These are phyloP conservation scores for Eragrostis tef DNA, from an alignment of 202 grass and related monocot species.

Conservation along the genomic window DNA sequence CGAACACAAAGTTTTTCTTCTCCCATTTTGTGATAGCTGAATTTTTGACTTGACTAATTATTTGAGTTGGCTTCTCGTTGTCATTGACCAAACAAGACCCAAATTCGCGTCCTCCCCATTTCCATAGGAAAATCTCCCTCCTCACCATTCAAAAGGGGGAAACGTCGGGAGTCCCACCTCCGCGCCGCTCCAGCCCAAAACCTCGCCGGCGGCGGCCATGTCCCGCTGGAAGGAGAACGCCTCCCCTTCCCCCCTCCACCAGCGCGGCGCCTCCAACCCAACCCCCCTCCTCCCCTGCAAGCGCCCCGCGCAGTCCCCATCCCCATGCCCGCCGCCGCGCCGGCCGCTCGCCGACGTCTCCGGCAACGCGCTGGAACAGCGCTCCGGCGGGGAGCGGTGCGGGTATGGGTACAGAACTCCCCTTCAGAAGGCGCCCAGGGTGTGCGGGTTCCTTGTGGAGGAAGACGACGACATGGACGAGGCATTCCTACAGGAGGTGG, in stretches of 20 bases:
- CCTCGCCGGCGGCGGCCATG: constrained; percentile 50
- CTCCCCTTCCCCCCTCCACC: not conserved
- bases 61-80: too few relatives aligned
- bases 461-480: constrained; percentile 64
- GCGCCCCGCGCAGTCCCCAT: constrained; percentile 42
- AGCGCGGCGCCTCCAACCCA: constrained; percentile 17
- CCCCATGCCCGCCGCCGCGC: constrained; percentile 48
- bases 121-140: not conserved
- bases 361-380: constrained; percentile 41
- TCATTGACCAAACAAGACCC: too few relatives aligned
- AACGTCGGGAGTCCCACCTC: constrained; percentile 21
- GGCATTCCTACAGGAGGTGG: constrained; percentile 77
- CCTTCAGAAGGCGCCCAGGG: constrained; percentile 38
- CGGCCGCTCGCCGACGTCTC: constrained; percentile 50
- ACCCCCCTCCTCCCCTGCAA: constrained; percentile 51
- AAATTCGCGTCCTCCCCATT: too few relatives aligned
- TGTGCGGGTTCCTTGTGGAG: constrained; percentile 44
- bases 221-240: constrained; percentile 52
- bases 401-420: constrained; percentile 50
- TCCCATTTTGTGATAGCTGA: too few relatives aligned
- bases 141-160: constrained; percentile 5
- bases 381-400: not conserved
- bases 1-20: too few relatives aligned
- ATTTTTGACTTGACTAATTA: too few relatives aligned
- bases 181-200: too few relatives aligned